Conservation (phyloP, 225 moss, liverwort and hornwort genomes). For the Physcomitrellopsis africana region DNA sequence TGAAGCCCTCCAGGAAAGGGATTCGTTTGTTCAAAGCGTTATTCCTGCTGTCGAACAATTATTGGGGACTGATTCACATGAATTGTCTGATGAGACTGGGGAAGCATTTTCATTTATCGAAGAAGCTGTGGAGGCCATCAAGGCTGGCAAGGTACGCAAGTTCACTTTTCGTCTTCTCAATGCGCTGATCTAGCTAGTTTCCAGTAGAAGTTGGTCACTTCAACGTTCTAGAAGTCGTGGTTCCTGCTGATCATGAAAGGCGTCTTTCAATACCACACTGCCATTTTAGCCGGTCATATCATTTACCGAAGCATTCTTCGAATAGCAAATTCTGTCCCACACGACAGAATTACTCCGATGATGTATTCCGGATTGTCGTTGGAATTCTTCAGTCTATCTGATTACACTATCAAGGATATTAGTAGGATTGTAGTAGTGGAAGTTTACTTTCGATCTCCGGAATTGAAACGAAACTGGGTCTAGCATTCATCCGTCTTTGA, state of each 20-base stretch:
- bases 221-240: background rate
- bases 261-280: background rate
- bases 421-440: too few species aligned
- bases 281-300: too few species aligned
- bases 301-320: too few species aligned
- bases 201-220: background rate
- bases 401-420: too few species aligned
- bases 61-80: conserved; percentile 12
- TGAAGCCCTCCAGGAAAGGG: conserved; percentile 21
- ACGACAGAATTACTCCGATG: too few species aligned
- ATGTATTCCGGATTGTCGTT: too few species aligned
- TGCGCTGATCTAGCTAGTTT: too few species aligned
- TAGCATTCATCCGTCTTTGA: too few species aligned
- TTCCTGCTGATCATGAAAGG: background rate
- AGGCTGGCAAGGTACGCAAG: conserved; percentile 47
- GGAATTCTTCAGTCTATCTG: too few species aligned
- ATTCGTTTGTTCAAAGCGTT: conserved; percentile 14
- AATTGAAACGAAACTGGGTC: background rate
- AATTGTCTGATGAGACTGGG: conserved; percentile 21
- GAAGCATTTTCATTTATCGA: conserved; percentile 46
- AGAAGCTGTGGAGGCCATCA: conserved; percentile 52
- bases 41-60: background rate
- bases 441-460: background rate
- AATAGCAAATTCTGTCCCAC: too few species aligned
- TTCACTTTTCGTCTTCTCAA: background rate